Evolutionary conservation across 75 land plant species (phyloP).

Genomic region (Cryptomeria japonica): DNA sequence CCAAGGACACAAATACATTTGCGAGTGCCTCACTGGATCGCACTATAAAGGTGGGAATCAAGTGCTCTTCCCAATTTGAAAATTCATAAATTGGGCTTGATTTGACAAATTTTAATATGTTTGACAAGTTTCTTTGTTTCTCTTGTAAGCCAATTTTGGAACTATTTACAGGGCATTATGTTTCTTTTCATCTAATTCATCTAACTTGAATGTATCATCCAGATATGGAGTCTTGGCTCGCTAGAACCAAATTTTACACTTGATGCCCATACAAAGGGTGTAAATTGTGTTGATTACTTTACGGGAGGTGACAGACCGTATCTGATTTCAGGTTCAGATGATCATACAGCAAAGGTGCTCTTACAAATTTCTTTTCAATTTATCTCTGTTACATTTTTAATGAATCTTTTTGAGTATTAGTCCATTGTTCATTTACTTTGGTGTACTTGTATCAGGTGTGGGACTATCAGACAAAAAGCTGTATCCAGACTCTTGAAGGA

Average conservation of each 20-base stretch:
- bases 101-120: background rate
- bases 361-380: background rate
- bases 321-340: slow-evolving; percentile 93
- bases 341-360: slow-evolving; percentile 85
- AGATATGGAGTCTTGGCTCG: slow-evolving; percentile 98
- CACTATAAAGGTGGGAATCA: slow-evolving; percentile 66
- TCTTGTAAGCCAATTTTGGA: background rate
- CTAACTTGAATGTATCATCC: slow-evolving; percentile 14
- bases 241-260: slow-evolving; percentile 84
- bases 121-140: background rate
- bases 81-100: background rate
- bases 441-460: slow-evolving; percentile 52
- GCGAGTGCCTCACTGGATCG: slow-evolving; percentile 91
- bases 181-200: background rate
- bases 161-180: background rate
- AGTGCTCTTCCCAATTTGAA: background rate
- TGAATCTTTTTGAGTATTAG: background rate
- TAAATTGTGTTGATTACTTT: slow-evolving; percentile 91
- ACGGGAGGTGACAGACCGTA: slow-evolving; percentile 66
- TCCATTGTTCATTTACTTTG: background rate
- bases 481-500: slow-evolving; percentile 88
- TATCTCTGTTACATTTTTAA: background rate
- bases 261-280: slow-evolving; percentile 87
- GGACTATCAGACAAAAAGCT: slow-evolving; percentile 88
- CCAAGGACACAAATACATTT: slow-evolving; percentile 88